Percentiles rank a stretch among this genome's conserved stretches.
phyloP scores from a whole-genome alignment of 345 rosid genomes.

The Microthlaspi erraticum region DNA sequence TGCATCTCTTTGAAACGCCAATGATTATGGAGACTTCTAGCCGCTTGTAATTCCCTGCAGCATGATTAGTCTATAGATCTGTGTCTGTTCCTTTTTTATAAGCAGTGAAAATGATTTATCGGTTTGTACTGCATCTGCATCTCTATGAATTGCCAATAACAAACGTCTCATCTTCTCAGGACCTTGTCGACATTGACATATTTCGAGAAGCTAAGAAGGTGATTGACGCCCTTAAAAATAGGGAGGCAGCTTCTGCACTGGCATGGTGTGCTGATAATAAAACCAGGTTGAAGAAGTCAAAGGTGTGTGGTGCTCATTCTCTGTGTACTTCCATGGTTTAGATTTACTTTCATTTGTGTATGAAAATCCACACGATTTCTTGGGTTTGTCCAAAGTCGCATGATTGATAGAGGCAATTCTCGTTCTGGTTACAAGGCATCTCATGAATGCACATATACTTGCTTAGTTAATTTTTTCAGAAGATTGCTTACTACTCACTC shows the following conservation, averaged over 20 bases:
- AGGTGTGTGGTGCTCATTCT: conserved; percentile 52
- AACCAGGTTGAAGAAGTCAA: conserved; percentile 88
- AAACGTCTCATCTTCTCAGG: conserved; percentile 52
- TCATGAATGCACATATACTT: background rate
- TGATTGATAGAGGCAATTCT: conserved; percentile 1
- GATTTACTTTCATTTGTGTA: conserved; percentile 13
- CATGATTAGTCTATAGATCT: background rate
- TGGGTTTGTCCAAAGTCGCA: background rate
- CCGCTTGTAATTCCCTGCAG: background rate
- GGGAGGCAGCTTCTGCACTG: conserved; percentile 83
- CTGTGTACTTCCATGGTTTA: conserved; percentile 8
- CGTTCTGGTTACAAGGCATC: background rate
- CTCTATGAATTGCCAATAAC: conserved; percentile 23
- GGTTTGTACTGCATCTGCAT: conserved; percentile 15
- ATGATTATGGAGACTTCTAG: background rate
- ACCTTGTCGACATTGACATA: conserved; percentile 92
- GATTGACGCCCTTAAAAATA: conserved; percentile 80
- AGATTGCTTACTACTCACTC: background rate
- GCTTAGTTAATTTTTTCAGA: background rate
- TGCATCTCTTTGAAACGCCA: conserved; percentile 15
- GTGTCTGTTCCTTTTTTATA: background rate
- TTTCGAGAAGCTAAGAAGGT: conserved; percentile 88
- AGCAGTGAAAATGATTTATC: conserved; percentile 13
- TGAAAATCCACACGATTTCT: background rate
- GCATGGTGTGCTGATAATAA: conserved; percentile 95